A percentile compares a stretch with the other conserved stretches of the same genome.
Conservation (phyloP, 140 eudicot genomes). For the Flaveria floridana region DNA sequence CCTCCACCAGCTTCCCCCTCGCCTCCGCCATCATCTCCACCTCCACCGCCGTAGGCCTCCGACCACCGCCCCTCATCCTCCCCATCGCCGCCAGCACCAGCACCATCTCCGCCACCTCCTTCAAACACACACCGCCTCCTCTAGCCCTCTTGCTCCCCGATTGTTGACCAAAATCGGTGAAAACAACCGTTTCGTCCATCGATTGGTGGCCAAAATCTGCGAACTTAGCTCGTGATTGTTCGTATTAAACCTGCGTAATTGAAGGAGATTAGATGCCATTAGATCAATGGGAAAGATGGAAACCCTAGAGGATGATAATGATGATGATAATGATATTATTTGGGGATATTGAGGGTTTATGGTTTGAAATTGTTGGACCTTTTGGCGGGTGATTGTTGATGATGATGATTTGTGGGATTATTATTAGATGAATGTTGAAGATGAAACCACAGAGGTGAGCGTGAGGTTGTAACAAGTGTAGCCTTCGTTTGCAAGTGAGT, state of each 20-base stretch:
- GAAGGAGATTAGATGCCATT: slow-evolving; percentile 41
- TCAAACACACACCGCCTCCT: slow-evolving; percentile 36
- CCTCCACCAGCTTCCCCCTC: slow-evolving; percentile 53
- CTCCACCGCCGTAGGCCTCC: slow-evolving; percentile 62
- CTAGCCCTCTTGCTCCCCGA: slow-evolving; percentile 40
- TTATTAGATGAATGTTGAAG: slow-evolving; percentile 7
- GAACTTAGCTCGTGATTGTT: background rate
- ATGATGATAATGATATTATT: background rate
- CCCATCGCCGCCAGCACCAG: slow-evolving; percentile 81
- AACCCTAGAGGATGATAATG: slow-evolving; percentile 48
- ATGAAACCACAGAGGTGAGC: background rate
- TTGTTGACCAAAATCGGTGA: slow-evolving; percentile 23
- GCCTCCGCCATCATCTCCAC: slow-evolving; percentile 70
- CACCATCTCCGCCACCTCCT: slow-evolving; percentile 87
- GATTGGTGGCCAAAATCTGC: background rate
- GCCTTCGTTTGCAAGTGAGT: too few species aligned
- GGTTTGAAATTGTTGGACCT: slow-evolving; percentile 9
- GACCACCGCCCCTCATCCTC: slow-evolving; percentile 77
- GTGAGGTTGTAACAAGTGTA: too few species aligned
- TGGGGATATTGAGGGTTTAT: slow-evolving; percentile 22
- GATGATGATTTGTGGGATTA: background rate
- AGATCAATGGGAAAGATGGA: background rate
- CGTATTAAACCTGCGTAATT: slow-evolving; percentile 44
- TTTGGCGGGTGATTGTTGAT: slow-evolving; percentile 5
- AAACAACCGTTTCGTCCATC: background rate